These are phyloP conservation scores for Penicillium mononematosum DNA, from an alignment of 495 filamentous ascomycete species.

Conservation along the genomic window DNA sequence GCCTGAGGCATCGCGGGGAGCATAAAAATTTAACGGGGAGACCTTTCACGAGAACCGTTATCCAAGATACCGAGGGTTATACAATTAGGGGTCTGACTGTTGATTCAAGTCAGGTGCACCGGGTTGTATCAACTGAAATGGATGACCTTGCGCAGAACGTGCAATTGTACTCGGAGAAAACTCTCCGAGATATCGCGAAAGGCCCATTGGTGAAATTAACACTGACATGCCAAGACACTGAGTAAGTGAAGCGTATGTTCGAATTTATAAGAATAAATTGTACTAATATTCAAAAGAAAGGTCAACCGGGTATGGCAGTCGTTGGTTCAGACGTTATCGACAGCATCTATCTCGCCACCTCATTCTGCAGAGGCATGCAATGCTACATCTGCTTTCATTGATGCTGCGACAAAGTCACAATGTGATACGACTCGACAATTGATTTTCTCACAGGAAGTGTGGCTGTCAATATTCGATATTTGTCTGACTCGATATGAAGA, in stretches of 20 bases:
- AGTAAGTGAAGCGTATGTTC: conserved; percentile 23
- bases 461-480: conserved; percentile 61
- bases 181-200: conserved; percentile 39
- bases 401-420: conserved; percentile 42
- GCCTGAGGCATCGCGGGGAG: conserved; percentile 33
- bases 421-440: conserved; percentile 33
- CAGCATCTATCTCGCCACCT: conserved; percentile 35
- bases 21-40: conserved; percentile 18
- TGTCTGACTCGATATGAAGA: conserved; percentile 74
- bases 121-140: conserved; percentile 27
- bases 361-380: conserved; percentile 48
- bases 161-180: conserved; percentile 41
- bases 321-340: conserved; percentile 40
- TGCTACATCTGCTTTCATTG: conserved; percentile 47
- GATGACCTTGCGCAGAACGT: conserved; percentile 38
- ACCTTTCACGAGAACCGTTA: conserved; percentile 13
- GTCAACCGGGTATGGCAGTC: conserved; percentile 39
- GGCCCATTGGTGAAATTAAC: conserved; percentile 42
- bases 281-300: conserved; percentile 34
- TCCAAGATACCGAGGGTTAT: conserved; percentile 20
- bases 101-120: conserved; percentile 13
- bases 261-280: conserved; percentile 1
- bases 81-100: conserved; percentile 25
- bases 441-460: conserved; percentile 51
- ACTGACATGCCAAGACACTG: conserved; percentile 32